A percentile compares a stretch with the other conserved stretches of the same genome.
phyloP scores from a whole-genome alignment of 345 rosid species.

The Xanthoceras sorbifolium region DNA sequence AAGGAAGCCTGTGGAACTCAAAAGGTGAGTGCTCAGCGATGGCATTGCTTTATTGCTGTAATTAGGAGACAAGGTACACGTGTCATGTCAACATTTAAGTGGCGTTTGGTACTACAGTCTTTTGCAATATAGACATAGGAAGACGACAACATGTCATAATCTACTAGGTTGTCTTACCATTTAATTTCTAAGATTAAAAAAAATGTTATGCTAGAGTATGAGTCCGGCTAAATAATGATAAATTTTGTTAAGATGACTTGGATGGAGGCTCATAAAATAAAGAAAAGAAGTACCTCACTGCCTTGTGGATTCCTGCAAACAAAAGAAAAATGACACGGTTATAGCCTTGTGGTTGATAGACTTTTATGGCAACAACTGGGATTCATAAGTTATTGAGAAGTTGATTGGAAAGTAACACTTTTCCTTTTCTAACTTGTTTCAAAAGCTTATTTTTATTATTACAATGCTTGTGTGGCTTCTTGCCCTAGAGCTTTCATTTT shows the following conservation, averaged over 20 bases:
- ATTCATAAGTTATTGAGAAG: neutral
- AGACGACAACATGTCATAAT: neutral
- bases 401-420: neutral
- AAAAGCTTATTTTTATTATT: neutral
- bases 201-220: neutral
- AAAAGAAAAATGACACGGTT: neutral
- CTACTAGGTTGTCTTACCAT: neutral
- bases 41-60: neutral
- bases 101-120: neutral
- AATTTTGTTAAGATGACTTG: neutral
- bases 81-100: neutral
- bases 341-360: neutral
- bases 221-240: neutral
- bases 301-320: conserved; percentile 13
- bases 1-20: conserved; percentile 82
- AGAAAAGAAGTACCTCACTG: neutral
- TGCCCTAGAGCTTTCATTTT: neutral
- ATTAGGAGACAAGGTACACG: neutral
- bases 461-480: neutral
- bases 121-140: neutral
- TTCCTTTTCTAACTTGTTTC: neutral
- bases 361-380: neutral
- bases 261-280: neutral
- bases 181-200: neutral
- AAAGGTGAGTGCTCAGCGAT: conserved; percentile 48